Evolutionary conservation across 306 rosid genomes (phyloP).

Genomic region (Boehmeria nivea): DNA sequence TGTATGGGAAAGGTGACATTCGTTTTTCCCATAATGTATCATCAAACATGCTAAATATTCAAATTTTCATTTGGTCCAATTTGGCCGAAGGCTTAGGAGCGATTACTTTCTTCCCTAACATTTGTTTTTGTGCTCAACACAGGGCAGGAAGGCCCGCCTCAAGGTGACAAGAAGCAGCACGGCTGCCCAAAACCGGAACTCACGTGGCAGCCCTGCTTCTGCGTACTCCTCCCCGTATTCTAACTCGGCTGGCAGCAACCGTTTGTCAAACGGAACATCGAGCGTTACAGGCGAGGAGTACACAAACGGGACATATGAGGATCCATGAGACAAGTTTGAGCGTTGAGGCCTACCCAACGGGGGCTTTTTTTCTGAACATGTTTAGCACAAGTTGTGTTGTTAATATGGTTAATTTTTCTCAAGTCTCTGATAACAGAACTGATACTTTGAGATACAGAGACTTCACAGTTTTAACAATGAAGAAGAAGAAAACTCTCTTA

Average conservation of each 20-base stretch:
- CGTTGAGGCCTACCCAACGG: slow-evolving; percentile 1
- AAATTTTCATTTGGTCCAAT: neutral
- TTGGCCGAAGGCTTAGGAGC: neutral
- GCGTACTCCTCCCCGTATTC: slow-evolving; percentile 56
- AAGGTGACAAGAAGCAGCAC: slow-evolving; percentile 92
- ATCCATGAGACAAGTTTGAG: slow-evolving; percentile 35
- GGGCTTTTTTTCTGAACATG: neutral
- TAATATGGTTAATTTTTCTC: neutral
- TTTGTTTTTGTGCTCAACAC: slow-evolving; percentile 9
- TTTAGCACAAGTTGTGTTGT: neutral
- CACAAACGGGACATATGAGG: slow-evolving; percentile 58
- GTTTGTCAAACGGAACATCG: slow-evolving; percentile 70
- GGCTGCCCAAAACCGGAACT: slow-evolving; percentile 61
- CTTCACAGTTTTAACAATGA: no score
- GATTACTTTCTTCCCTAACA: no score
- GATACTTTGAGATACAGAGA: no score
- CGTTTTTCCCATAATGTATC: slow-evolving; percentile 3
- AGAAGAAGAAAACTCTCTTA: no score
- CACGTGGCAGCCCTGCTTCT: slow-evolving; percentile 64
- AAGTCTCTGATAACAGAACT: no score
- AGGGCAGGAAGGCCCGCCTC: slow-evolving; percentile 96
- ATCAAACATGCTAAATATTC: neutral
- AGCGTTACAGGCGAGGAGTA: slow-evolving; percentile 61
- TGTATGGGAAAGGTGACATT: slow-evolving; percentile 95
- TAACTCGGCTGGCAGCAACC: slow-evolving; percentile 44